Base-by-base conservation (phyloP, 371 early-diverging fungal species). In the Capniomyces stellatus region DNA sequence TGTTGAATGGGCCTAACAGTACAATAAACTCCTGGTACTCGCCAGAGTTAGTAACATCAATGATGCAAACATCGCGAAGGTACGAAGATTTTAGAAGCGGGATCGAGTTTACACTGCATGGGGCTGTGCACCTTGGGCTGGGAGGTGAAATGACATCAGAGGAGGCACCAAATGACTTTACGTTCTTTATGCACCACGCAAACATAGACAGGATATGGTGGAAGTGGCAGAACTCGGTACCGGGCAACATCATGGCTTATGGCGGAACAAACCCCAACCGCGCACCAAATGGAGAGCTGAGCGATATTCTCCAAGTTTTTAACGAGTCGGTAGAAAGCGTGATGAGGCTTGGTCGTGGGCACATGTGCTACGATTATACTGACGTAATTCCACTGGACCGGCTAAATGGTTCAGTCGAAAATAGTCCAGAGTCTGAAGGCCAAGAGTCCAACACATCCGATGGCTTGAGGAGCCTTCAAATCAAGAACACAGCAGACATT, bases 141-240 rank as follows among this genome's bases (percentile, higher is more conserved):
- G 73, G 71, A 54, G 74, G 74, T 46, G 74, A 74, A 53, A 74
- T 74, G 44, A 44, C 56, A 0, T 61, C 64, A 0, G 52, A 40
- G 52, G 51, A 59, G 40, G 59, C 67, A 21, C 74, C 75, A 6
- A 71, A 69, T 51, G 75, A 75, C 42, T 65, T 71, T 29, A 57
- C 70, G 50, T 75, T 75, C 61, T 65, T 53, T 31, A 57, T 70
- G 58, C 73, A 75, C 56, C 75, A 75, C 42, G 66, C 66, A 30
- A 68, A 71, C 40, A 53, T 75, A n/a, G 75, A 75, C 55, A 68
- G 70, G 25, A 55, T 74, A 46, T 74, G 73, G 73, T 62, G 56
- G 58, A 52, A 56, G 43, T 74, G 70, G 70, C 75, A 74, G 57
- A 59, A 64, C 53, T 46, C 29, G 27, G 56, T 54, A n/a, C 43